phyloP scores from a whole-genome alignment of 176 grass and related monocot species.

The Cenchrus americanus region DNA sequence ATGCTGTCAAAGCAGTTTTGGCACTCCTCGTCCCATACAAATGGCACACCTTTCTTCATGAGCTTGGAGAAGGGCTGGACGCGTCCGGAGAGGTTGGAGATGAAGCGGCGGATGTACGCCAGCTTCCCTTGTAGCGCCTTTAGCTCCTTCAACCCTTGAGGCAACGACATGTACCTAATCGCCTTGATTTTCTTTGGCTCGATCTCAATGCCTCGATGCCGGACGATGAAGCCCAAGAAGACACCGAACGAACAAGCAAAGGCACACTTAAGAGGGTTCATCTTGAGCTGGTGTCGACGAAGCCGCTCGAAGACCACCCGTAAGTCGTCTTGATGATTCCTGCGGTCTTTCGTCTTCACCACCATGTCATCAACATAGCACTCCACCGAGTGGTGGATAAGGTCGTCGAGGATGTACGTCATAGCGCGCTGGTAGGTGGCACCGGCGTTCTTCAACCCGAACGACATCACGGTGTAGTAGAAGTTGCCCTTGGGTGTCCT shows the following conservation, averaged over 20 bases:
- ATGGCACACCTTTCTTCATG: not conserved
- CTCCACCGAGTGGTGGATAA: too few species aligned
- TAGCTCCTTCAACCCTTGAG: not conserved
- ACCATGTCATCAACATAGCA: too few species aligned
- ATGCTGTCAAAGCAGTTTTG: not conserved
- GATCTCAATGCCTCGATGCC: not conserved
- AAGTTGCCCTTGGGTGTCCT: not conserved
- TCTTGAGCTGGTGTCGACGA: not conserved
- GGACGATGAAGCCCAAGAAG: not conserved
- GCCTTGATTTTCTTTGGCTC: not conserved
- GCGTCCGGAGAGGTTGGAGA: not conserved
- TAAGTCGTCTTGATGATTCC: too few species aligned
- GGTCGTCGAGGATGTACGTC: not conserved
- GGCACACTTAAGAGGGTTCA: slow-evolving; percentile 37
- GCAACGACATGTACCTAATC: not conserved
- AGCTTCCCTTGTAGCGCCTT: not conserved
- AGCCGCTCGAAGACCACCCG: too few species aligned
- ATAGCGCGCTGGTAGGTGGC: too few species aligned
- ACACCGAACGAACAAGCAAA: not conserved
- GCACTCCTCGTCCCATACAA: not conserved
- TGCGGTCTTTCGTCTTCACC: too few species aligned
- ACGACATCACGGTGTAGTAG: not conserved
- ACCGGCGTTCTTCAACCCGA: too few species aligned
- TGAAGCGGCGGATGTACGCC: not conserved
- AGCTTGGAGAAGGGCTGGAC: not conserved